A percentile compares a stretch with the other conserved stretches of the same genome.
Conservation (phyloP, 202 grass and related monocot species). For the Saccharum hybrid region DNA sequence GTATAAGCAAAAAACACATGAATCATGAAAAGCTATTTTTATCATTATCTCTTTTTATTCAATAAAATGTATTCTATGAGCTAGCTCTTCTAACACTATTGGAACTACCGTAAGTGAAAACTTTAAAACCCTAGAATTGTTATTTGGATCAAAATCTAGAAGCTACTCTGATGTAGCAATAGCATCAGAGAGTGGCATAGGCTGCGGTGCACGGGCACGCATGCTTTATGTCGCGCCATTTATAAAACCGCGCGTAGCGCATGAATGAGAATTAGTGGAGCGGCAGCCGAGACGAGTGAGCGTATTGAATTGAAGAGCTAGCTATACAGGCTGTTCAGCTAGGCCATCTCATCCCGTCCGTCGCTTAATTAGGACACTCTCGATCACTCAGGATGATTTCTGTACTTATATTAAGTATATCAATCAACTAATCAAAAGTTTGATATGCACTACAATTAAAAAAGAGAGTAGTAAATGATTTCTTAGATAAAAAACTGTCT, state of each 20-base stretch:
- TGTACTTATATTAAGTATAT: neutral
- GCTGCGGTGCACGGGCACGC: slow-evolving; percentile 33
- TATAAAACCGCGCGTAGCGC: neutral
- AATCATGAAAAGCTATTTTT: too few species aligned
- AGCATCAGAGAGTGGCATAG: neutral
- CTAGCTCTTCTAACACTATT: too few species aligned
- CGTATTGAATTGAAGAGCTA: slow-evolving; percentile 18
- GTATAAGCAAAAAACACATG: too few species aligned
- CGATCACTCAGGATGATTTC: neutral
- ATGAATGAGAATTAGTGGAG: slow-evolving; percentile 18
- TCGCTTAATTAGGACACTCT: neutral
- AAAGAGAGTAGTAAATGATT: neutral
- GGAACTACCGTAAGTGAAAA: too few species aligned
- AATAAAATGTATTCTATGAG: too few species aligned
- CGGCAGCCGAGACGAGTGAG: neutral
- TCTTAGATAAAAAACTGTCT: too few species aligned
- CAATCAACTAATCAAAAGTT: neutral
- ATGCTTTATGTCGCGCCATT: slow-evolving; percentile 13
- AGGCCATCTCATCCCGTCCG: slow-evolving; percentile 23
- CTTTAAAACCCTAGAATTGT: neutral
- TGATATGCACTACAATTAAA: neutral
- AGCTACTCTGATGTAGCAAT: neutral
- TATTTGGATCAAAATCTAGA: neutral
- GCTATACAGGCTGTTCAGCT: neutral
- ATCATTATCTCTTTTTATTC: too few species aligned